These are phyloP conservation scores for Symbiodinium natans DNA, from an alignment of 73 alveolate genomes.

Conservation along the genomic window DNA sequence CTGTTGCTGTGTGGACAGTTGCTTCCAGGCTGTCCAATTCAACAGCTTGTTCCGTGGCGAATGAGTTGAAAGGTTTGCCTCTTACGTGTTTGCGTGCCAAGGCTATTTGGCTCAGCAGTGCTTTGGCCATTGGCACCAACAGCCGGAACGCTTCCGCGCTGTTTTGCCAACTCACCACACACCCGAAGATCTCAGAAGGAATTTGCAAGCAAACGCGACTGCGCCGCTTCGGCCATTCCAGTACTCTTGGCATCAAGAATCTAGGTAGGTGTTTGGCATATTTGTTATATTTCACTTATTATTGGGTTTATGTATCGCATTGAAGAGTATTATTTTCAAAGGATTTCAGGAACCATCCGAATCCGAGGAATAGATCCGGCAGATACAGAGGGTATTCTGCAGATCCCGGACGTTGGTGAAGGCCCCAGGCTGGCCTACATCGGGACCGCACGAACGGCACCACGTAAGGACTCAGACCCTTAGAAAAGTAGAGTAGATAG, in stretches of 20 bases:
- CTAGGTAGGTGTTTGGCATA: too few species aligned
- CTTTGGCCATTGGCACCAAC: not conserved
- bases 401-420: not conserved
- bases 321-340: too few species aligned
- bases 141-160: not conserved
- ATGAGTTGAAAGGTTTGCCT: not conserved
- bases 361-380: conserved; percentile 1
- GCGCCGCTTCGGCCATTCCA: not conserved
- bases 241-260: not conserved
- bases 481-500: too few species aligned
- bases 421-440: conserved; percentile 51
- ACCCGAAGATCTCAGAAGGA: not conserved
- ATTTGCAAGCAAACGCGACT: not conserved
- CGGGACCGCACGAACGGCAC: conserved; percentile 82
- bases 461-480: conserved; percentile 43
- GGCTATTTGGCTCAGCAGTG: not conserved
- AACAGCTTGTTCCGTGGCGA: too few species aligned
- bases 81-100: not conserved
- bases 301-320: too few species aligned
- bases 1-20: not conserved
- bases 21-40: not conserved
- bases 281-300: too few species aligned
- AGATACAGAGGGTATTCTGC: not conserved
- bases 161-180: not conserved
- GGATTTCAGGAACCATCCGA: too few species aligned